A percentile compares a stretch with the other conserved stretches of the same genome.
Evolutionary conservation across 441 rosid genomes (phyloP).

Genomic region (Macaranga tanarius): DNA sequence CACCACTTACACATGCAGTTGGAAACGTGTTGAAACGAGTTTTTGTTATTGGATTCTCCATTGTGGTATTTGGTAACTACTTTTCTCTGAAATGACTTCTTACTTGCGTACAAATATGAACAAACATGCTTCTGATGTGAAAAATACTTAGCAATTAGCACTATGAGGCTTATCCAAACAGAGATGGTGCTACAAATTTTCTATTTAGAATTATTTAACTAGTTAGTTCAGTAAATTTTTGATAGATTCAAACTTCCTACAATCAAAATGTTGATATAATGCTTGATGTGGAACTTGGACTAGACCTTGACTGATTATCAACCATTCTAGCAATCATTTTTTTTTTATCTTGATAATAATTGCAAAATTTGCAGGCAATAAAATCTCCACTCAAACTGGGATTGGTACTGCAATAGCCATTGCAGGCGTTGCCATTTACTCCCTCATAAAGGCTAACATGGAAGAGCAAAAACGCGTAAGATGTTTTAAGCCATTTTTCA

Average conservation of each 20-base stretch:
- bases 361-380: slow-evolving; percentile 46
- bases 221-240: not conserved
- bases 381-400: slow-evolving; percentile 66
- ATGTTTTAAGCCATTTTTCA: not conserved
- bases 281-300: not conserved
- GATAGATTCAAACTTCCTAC: not conserved
- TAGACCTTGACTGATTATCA: not conserved
- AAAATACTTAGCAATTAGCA: not conserved
- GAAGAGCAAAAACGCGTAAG: slow-evolving; percentile 63
- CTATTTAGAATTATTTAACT: not conserved
- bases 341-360: not conserved
- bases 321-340: not conserved
- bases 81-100: slow-evolving; percentile 7
- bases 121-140: not conserved
- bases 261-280: not conserved
- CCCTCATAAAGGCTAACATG: slow-evolving; percentile 62
- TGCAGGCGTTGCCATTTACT: slow-evolving; percentile 68
- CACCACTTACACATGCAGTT: slow-evolving; percentile 75
- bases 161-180: not conserved
- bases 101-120: not conserved
- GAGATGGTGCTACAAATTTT: not conserved
- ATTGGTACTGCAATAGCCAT: slow-evolving; percentile 66
- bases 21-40: slow-evolving; percentile 69
- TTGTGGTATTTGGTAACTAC: slow-evolving; percentile 49
- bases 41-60: slow-evolving; percentile 68